Base-by-base conservation (phyloP, 768 basidiomycete species). In the Boletus sp. region DNA sequence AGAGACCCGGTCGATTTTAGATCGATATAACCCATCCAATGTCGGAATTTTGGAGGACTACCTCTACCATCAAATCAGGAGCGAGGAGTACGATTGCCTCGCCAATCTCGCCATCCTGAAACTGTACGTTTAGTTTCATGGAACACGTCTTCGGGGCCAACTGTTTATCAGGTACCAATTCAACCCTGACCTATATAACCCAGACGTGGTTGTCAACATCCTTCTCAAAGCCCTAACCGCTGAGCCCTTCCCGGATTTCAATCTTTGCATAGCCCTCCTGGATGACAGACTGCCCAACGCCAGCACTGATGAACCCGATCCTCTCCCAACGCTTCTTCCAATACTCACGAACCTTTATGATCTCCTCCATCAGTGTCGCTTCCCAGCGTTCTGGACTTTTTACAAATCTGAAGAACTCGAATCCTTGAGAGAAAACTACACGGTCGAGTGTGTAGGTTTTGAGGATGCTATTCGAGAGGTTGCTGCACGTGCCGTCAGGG, bases 1-100 rank as follows among this genome's bases (percentile, higher is more conserved):
- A 56, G 17, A 20, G 49, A 60, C 30, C n/a, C 12, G 10, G 40
- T 49, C 52, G 39, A 50, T 30, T 56, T 49, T 56, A 97, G 96
- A 98, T 79, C 89, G 96, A 57, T 98, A 98, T 75, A 98, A 98
- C 76, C 96, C 96, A 42, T 87, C 88, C 51, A 98, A 98, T 72
- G 86, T 96, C 57, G 79, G 85, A 37, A 90, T 94, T 63, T 86
- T 98, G 57, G 96, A 98, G 75, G 96, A 98, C 71, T 98, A 98
- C 76, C 85, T 98, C 57, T 92, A 92, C 73, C 88, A 92, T 71
- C 96, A 99, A 75, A 92, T 94, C 60, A 83, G 89, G 63, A 89
- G 85, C 66, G 87, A 89, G 63, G 90, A 93, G 70, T 98, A 98
- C 65, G 96, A 99, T 73, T 88, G 92, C 65, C 83, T 98, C 41